Conservation (phyloP, 1,139 yeast species). For the Lodderomyces jiufengensis region DNA sequence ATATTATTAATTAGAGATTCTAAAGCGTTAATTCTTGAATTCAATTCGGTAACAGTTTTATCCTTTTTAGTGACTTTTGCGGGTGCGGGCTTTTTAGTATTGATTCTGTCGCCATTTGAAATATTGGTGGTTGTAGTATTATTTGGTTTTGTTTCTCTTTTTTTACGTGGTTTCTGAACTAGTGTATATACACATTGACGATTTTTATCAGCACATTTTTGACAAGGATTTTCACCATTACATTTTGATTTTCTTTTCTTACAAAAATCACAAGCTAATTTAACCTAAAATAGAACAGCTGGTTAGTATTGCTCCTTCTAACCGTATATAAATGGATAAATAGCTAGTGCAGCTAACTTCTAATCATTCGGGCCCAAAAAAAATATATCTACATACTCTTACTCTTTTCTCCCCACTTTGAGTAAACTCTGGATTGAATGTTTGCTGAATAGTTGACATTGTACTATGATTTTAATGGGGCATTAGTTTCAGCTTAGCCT, state of each 20-base stretch:
- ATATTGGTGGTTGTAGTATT: neutral
- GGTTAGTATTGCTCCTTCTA: no score
- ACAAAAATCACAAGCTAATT: conserved; percentile 56
- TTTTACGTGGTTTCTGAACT: conserved; percentile 17
- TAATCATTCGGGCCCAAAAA: no score
- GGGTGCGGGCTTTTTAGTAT: neutral
- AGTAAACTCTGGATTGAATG: conserved; percentile 7
- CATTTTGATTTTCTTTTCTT: conserved; percentile 49
- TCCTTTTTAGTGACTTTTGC: neutral
- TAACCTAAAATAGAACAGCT: no score
- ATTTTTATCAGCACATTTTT: conserved; percentile 33
- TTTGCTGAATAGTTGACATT: neutral
- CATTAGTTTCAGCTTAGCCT: no score
- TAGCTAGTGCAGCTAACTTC: no score
- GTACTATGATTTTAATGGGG: no score
- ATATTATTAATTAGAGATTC: conserved; percentile 11
- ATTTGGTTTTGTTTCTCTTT: conserved; percentile 8
- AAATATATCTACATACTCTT: no score
- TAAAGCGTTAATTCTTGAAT: conserved; percentile 10
- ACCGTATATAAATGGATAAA: no score
- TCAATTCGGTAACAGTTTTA: conserved; percentile 10
- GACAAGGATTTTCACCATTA: conserved; percentile 44
- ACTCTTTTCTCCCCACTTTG: conserved; percentile 12
- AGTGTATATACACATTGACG: conserved; percentile 24
- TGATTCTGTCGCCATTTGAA: neutral